Evolutionary conservation across 73 alveolate species (phyloP).

Genomic region (Paramecium sonneborni): DNA sequence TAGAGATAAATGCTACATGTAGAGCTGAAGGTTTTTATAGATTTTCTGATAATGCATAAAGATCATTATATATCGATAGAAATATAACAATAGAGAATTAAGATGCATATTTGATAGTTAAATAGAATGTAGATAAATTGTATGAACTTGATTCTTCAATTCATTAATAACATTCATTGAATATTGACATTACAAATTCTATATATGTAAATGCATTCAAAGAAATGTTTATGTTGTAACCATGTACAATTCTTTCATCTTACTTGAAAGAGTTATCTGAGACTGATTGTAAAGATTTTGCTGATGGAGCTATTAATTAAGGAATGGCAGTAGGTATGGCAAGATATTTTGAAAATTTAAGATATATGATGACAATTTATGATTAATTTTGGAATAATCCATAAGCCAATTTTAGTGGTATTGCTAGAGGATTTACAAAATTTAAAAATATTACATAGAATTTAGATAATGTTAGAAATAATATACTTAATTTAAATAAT

Average conservation of each 20-base stretch:
- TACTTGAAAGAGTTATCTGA: not conserved
- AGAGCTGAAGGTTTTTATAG: slow-evolving; percentile 55
- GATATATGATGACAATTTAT: slow-evolving; percentile 55
- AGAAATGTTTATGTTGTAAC: slow-evolving; percentile 51
- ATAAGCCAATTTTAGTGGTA: not conserved
- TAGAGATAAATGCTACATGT: slow-evolving; percentile 50
- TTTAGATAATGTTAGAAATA: not conserved
- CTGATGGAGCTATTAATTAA: slow-evolving; percentile 52
- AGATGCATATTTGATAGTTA: not conserved
- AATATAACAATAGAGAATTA: not conserved
- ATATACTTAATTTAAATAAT: slow-evolving; percentile 13
- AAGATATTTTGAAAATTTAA: slow-evolving; percentile 56
- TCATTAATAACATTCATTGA: slow-evolving; percentile 60
- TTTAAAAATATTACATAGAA: slow-evolving; percentile 34
- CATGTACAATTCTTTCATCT: slow-evolving; percentile 20
- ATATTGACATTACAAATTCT: not conserved
- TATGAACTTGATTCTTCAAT: slow-evolving; percentile 47
- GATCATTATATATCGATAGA: slow-evolving; percentile 29
- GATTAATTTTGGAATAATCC: slow-evolving; percentile 3
- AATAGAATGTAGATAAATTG: not conserved
- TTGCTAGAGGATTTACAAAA: slow-evolving; percentile 55
- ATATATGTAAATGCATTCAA: slow-evolving; percentile 39
- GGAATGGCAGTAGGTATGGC: slow-evolving; percentile 66
- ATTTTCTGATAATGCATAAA: slow-evolving; percentile 34
- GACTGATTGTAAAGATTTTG: slow-evolving; percentile 48